Percentiles rank a stretch among this genome's conserved stretches.
Conservation (phyloP, 2,329 filamentous ascomycete genomes). For the Gyromitra esculenta region DNA sequence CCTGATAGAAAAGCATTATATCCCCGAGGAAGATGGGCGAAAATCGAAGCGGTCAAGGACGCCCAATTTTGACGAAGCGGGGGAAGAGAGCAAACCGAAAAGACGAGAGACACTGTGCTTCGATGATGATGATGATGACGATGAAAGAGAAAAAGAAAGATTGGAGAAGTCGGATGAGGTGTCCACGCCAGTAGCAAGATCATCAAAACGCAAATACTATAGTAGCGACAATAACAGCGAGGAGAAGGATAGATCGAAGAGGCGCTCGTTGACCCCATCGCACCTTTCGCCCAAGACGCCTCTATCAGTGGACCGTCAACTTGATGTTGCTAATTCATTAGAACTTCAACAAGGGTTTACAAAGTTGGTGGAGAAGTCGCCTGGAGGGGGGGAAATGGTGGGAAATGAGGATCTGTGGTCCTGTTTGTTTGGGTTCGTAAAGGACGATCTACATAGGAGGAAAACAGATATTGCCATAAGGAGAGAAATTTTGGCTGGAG, state of each 20-base stretch:
- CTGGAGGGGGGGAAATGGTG: constrained; percentile 80
- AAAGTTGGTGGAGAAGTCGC: constrained; percentile 75
- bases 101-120: background rate
- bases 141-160: background rate
- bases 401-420: constrained; percentile 83
- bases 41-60: constrained; percentile 9
- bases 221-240: background rate
- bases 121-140: background rate
- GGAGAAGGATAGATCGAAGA: background rate
- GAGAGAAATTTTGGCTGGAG: constrained; percentile 63
- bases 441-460: constrained; percentile 54
- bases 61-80: background rate
- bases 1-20: constrained; percentile 70
- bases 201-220: background rate
- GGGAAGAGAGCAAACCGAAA: background rate
- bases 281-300: constrained; percentile 58
- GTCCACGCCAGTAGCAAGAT: background rate
- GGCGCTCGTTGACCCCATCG: constrained; percentile 60
- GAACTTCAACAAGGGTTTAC: constrained; percentile 80
- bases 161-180: background rate
- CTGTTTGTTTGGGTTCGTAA: constrained; percentile 78
- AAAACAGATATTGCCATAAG: constrained; percentile 60
- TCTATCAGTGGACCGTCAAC: constrained; percentile 67
- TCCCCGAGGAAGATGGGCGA: constrained; percentile 28
- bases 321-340: constrained; percentile 85